phyloP scores from a whole-genome alignment of 2,329 filamentous ascomycete species.

The Diaporthe sp. region DNA sequence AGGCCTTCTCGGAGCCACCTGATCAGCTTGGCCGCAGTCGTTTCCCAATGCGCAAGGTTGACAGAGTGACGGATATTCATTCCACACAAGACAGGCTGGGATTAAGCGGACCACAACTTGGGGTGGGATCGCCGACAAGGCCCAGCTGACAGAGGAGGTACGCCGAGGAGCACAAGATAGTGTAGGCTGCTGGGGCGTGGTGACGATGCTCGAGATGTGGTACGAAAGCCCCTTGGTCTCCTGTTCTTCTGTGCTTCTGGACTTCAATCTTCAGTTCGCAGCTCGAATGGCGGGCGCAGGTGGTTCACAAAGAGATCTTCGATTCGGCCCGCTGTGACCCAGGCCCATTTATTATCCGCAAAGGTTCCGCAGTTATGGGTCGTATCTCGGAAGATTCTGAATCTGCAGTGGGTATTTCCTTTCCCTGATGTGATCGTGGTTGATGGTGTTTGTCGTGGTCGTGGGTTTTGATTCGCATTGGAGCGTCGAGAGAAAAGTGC shows the following conservation, averaged over 20 bases:
- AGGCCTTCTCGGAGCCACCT: neutral
- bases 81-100: neutral
- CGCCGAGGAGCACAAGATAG: neutral
- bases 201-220: constrained; percentile 1
- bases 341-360: constrained; percentile 30
- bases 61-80: neutral
- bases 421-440: neutral
- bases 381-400: constrained; percentile 30
- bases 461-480: constrained; percentile 6
- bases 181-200: neutral
- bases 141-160: neutral
- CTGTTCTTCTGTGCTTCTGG: neutral
- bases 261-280: neutral
- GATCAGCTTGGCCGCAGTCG: neutral
- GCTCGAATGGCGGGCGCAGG: neutral
- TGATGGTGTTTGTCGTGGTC: constrained; percentile 1
- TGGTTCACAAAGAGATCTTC: constrained; percentile 2
- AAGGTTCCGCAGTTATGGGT: constrained; percentile 13
- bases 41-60: neutral
- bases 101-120: neutral
- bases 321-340: constrained; percentile 31
- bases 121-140: neutral
- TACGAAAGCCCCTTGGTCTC: neutral
- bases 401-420: constrained; percentile 6
- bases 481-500: constrained; percentile 6